Evolutionary conservation across 805 yeast genomes (phyloP).

Genomic region (Kazachstania taianensis): DNA sequence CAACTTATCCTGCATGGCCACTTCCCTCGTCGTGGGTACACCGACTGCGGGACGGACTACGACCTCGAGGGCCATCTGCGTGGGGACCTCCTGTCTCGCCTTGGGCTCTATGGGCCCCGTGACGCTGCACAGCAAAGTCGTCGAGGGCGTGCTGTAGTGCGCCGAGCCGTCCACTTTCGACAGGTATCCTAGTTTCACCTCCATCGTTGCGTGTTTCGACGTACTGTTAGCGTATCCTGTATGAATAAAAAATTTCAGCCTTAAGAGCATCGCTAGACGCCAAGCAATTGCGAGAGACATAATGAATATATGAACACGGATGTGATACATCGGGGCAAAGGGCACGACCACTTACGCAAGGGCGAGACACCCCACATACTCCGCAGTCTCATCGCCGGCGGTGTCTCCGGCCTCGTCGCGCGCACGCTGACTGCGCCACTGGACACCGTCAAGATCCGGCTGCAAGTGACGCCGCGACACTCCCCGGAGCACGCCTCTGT

Average conservation of each 20-base stretch:
- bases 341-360: slow-evolving; percentile 35
- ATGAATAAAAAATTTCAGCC: no score
- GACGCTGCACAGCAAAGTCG: slow-evolving; percentile 63
- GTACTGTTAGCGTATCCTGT: no score
- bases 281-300: no score
- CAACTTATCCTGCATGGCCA: slow-evolving; percentile 61
- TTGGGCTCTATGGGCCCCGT: slow-evolving; percentile 88
- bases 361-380: slow-evolving; percentile 43
- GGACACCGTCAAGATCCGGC: slow-evolving; percentile 27
- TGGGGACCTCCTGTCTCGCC: slow-evolving; percentile 74
- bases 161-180: slow-evolving; percentile 77
- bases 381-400: slow-evolving; percentile 60
- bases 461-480: slow-evolving; percentile 16
- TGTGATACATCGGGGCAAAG: no score
- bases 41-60: slow-evolving; percentile 73
- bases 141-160: slow-evolving; percentile 38
- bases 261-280: no score
- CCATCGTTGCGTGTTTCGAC: not conserved
- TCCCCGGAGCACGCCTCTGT: no score
- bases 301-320: no score
- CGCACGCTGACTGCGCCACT: slow-evolving; percentile 33
- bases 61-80: slow-evolving; percentile 65
- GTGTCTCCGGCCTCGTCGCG: slow-evolving; percentile 53
- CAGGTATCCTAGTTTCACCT: slow-evolving; percentile 28
- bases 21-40: slow-evolving; percentile 64